A percentile compares a stretch with the other conserved stretches of the same genome.
Conservation (phyloP, 768 basidiomycete genomes). For the Trametes elegans region DNA sequence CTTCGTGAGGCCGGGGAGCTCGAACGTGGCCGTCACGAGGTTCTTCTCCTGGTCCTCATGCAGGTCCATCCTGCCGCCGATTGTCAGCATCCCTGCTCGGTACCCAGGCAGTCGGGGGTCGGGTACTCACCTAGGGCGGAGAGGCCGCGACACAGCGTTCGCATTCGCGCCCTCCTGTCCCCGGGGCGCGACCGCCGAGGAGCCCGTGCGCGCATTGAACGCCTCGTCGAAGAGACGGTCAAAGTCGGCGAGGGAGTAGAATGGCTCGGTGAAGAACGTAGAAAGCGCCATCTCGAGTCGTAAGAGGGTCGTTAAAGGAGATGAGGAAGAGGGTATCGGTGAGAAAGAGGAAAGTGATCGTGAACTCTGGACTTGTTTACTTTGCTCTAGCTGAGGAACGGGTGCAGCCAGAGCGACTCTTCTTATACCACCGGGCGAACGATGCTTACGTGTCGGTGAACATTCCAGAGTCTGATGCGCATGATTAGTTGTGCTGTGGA, state of each 20-base stretch:
- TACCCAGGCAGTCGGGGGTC: neutral
- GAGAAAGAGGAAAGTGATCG: constrained; percentile 15
- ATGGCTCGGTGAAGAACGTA: constrained; percentile 42
- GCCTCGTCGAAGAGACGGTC: constrained; percentile 46
- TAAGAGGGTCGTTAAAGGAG: constrained; percentile 15
- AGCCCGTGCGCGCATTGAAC: constrained; percentile 26
- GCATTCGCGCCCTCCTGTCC: too few species aligned
- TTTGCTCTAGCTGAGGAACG: constrained; percentile 15
- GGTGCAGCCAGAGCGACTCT: neutral
- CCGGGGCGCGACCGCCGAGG: constrained; percentile 1
- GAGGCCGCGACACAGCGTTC: constrained; percentile 8
- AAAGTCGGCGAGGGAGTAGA: constrained; percentile 37
- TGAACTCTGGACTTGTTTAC: constrained; percentile 16
- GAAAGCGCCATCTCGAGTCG: constrained; percentile 33
- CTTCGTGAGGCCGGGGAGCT: constrained; percentile 52
- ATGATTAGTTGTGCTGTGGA: neutral
- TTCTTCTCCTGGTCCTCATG: constrained; percentile 47
- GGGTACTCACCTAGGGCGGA: constrained; percentile 23
- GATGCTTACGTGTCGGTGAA: neutral
- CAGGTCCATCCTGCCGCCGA: constrained; percentile 45
- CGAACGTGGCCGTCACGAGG: constrained; percentile 51
- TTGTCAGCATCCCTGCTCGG: neutral
- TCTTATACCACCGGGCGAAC: neutral
- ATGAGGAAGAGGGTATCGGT: neutral
- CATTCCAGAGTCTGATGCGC: constrained; percentile 1